phyloP scores from a whole-genome alignment of 352 stramenopile species.

The Bremia lactucae region DNA sequence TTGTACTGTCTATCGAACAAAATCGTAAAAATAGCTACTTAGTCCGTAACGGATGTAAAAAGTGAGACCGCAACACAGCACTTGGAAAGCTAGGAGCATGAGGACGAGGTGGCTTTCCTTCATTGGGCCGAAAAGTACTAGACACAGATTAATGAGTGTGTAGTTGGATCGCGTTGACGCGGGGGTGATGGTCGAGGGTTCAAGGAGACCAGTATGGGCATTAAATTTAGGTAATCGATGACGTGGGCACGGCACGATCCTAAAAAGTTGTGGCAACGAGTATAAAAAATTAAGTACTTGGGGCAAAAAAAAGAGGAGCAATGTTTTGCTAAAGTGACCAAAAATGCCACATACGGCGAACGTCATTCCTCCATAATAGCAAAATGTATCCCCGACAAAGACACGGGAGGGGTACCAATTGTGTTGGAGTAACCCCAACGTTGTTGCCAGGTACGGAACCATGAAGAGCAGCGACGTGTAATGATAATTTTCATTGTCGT shows the following conservation, averaged over 20 bases:
- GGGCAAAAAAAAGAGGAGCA: constrained; percentile 97
- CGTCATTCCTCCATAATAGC: constrained; percentile 98
- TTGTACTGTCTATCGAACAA: constrained; percentile 53
- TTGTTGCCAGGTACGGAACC: constrained; percentile 91
- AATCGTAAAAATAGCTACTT: constrained; percentile 84
- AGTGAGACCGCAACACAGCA: constrained; percentile 52
- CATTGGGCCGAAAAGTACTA: constrained; percentile 80
- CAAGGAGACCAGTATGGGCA: constrained; percentile 82
- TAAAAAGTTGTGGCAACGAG: constrained; percentile 96
- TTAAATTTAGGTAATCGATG: constrained; percentile 95
- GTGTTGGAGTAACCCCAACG: constrained; percentile 89
- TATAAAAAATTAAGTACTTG: constrained; percentile 99
- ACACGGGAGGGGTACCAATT: constrained; percentile 97
- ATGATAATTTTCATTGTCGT: constrained; percentile 85
- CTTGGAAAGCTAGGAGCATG: constrained; percentile 63
- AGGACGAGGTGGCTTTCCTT: constrained; percentile 61
- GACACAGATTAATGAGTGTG: constrained; percentile 84
- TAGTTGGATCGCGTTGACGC: constrained; percentile 76
- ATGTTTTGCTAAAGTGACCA: constrained; percentile 97
- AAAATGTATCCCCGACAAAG: constrained; percentile 99
- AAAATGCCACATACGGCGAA: constrained; percentile 94
- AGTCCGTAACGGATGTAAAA: constrained; percentile 82
- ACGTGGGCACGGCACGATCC: constrained; percentile 94
- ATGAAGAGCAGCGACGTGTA: constrained; percentile 95
- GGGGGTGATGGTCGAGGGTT: constrained; percentile 88